Percentiles rank a stretch among this genome's conserved stretches.
Conservation (phyloP, 169 alveolate species). For the Eimeria acervulina region DNA sequence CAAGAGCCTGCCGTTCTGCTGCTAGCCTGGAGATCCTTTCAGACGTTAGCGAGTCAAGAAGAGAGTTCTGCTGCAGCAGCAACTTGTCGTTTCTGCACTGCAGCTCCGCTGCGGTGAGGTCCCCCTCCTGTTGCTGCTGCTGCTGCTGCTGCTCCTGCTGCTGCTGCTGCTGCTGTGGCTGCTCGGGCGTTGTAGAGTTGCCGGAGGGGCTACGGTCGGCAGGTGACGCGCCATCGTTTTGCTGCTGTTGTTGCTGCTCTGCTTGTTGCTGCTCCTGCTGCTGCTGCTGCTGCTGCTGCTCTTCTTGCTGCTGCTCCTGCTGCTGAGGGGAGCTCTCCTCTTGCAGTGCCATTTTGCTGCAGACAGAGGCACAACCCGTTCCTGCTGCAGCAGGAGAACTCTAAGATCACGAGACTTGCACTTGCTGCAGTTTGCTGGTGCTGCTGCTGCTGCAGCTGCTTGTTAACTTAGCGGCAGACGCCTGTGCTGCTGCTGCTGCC, state of each 20-base stretch:
- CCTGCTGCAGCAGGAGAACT: too few relatives aligned
- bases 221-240: background rate
- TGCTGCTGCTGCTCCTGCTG: background rate
- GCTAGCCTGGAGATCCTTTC: slow-evolving; percentile 67
- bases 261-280: background rate
- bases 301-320: slow-evolving; percentile 55
- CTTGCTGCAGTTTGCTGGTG: slow-evolving; percentile 31
- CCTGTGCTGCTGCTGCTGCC: slow-evolving; percentile 8
- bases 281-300: slow-evolving; percentile 36
- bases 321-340: slow-evolving; percentile 23
- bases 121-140: slow-evolving; percentile 48
- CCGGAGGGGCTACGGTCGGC: background rate
- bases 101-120: slow-evolving; percentile 25
- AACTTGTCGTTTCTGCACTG: slow-evolving; percentile 71
- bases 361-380: background rate
- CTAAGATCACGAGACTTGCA: background rate
- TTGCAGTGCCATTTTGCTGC: background rate
- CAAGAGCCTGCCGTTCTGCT: slow-evolving; percentile 75
- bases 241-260: slow-evolving; percentile 10
- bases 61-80: slow-evolving; percentile 73
- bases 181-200: background rate
- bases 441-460: background rate
- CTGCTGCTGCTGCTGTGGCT: background rate
- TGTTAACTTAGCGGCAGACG: background rate
- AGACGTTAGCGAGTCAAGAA: slow-evolving; percentile 38